Base-by-base conservation (phyloP, 768 basidiomycete genomes). In the Podaxis rugospora region DNA sequence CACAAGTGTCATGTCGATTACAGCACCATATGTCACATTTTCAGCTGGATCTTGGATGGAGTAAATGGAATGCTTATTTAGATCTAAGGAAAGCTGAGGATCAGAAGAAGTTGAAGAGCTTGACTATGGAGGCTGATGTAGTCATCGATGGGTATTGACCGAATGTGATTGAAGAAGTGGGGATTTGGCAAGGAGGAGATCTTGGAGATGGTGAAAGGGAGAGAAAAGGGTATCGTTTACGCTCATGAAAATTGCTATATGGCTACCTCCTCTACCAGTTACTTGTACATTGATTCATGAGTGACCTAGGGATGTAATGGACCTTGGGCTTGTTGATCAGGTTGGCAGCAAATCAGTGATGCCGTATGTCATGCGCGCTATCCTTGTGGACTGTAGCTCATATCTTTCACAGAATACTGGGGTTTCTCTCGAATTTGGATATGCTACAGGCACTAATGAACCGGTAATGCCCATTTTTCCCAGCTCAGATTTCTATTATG, bases 71-170 rank as follows among this genome's bases (percentile, higher is more conserved):
- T 36, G 65, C 66, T 2, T 58, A 68, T 59, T 59, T 73, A 4
- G 68, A 72, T 50, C 61, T 73, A 36, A 68, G 57, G 25, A 67
- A 67, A 25, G 58, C 61, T 18, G 64, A 62, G 37, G 70, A 70
- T 42, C 47, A 63, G 28, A 54, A 51, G 11, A 57, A 21, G 37
- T 55, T 71, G 44, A 52, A 51, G 16, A 57, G 51, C 9, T 57
- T 72, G 25, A 66, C 71, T 44, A 56, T 63, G 47, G 71, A 71
- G 36, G 62, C 61, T 13, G 70, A 73, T 57, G 68, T 73, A 1
- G 66, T 73, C 3, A 60, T 73, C 21, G 67, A 71, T 59, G 72
- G 72, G 28, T 71, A 73, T 54, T 66, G 72, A 1, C 72, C 72
- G 32, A 65, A 66, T 18, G 68, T 67, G 7, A 65, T 73, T 73